Evolutionary conservation across 192 early-diverging fungal species (phyloP).

Genomic region (Helicostylum pulchrum): DNA sequence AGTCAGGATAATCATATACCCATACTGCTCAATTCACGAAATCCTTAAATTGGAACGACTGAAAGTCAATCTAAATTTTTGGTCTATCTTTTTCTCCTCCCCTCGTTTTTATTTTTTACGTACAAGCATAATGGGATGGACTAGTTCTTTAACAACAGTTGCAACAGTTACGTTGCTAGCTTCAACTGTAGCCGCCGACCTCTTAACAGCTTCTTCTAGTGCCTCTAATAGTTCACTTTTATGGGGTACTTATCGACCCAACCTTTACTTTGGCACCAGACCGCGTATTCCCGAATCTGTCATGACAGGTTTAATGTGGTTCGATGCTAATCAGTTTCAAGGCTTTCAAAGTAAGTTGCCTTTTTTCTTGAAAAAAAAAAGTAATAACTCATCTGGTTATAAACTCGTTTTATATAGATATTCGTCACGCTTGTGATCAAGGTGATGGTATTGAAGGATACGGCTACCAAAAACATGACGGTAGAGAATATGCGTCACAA

Average conservation of each 20-base stretch:
- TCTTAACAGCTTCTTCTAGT: background rate
- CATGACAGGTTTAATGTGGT: slow-evolving; percentile 95
- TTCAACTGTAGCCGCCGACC: background rate
- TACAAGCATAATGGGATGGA: no score
- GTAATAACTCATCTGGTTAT: background rate
- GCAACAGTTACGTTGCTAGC: no score
- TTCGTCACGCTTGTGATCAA: slow-evolving; percentile 92
- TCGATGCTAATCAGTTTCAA: slow-evolving; percentile 59
- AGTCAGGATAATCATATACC: no score
- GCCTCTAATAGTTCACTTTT: slow-evolving; percentile 46
- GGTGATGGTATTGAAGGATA: slow-evolving; percentile 76
- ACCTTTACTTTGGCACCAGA: slow-evolving; percentile 90
- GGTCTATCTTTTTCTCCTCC: no score
- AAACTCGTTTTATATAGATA: slow-evolving; percentile 24
- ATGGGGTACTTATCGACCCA: slow-evolving; percentile 92
- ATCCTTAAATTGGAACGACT: no score
- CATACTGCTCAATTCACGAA: no score
- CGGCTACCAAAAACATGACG: slow-evolving; percentile 86
- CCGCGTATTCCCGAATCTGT: slow-evolving; percentile 72
- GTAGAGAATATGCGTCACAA: slow-evolving; percentile 76
- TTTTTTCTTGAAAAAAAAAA: slow-evolving; percentile 1
- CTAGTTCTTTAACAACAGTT: no score
- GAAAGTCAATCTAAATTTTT: no score
- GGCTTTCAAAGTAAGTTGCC: slow-evolving; percentile 46
- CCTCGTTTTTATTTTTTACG: no score